A percentile compares a stretch with the other conserved stretches of the same genome.
Conservation (phyloP, 371 early-diverging fungal genomes). For the Gilbertella persicaria region DNA sequence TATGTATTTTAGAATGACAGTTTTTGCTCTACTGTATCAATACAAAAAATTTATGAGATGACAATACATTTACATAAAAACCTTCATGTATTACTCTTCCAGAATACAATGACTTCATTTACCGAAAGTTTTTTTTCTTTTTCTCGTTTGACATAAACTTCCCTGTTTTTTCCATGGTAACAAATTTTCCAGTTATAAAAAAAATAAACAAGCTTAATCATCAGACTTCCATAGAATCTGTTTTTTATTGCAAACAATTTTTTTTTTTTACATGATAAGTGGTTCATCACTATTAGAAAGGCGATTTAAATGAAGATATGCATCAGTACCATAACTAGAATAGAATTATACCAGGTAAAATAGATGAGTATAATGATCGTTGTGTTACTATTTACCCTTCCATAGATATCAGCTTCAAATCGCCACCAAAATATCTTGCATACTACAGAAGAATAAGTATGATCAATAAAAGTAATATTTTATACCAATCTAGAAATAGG, state of each 20-base stretch:
- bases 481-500: slow-evolving; percentile 64
- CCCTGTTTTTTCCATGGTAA: no score
- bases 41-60: no score
- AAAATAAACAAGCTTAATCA: neutral
- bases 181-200: no score
- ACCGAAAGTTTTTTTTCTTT: no score
- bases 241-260: no score
- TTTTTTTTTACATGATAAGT: slow-evolving; percentile 49
- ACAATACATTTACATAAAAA: no score
- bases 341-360: slow-evolving; percentile 1
- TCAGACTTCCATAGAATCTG: no score
- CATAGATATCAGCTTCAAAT: slow-evolving; percentile 92
- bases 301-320: slow-evolving; percentile 91
- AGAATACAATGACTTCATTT: no score
- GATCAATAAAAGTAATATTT: neutral
- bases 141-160: no score
- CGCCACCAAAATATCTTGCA: slow-evolving; percentile 96
- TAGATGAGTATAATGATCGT: neutral
- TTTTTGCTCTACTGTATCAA: no score
- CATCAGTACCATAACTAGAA: slow-evolving; percentile 90
- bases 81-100: no score
- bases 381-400: slow-evolving; percentile 73
- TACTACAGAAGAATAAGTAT: slow-evolving; percentile 45
- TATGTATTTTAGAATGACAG: no score
- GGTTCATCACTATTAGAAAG: slow-evolving; percentile 93